Evolutionary conservation across 1,284 basidiomycete genomes (phyloP), one percentile per base, ranked within the genome.

Genomic region (Sporisorium scitamineum): DNA sequence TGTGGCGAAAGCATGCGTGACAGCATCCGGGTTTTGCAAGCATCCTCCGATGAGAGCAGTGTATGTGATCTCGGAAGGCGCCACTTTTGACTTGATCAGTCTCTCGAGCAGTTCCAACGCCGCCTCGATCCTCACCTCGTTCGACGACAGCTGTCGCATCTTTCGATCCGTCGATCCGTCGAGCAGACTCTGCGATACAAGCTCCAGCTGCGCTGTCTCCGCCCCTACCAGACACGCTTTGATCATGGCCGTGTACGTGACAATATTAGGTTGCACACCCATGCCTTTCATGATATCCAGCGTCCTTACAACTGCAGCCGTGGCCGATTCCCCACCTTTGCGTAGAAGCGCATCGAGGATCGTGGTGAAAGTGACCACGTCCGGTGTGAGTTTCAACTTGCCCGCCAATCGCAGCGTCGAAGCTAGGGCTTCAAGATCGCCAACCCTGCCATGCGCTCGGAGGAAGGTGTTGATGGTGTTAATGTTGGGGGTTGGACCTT

Each of bases 191-290:
- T 62, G 52, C 11, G 65, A 55, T 1, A 65, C 67, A 22, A 61
- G 13, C 29, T 73, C 70, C 10, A 74, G 32, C 22, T 70, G 62
- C 18, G 66, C 53, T 16, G 61, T 63, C 29, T 77, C 64, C 0
- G 67, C 70, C 27, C 67, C 73, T 1, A 52, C 68, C 32, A 80
- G 56, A 31, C 74, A 79, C 13, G 79, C 79, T 58, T 81, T 83
- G 73, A 83, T 80, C 76, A 83, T 75, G 20, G 81, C 73, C 1
- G 81, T 82, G 42, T 80, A 76, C 5, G 80, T 82, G 20, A 80
- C 62, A 11, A 61, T 67, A 51, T 81, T 83, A 18, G 76, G 64
- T 54, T 70, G 60, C 27, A 81, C 75, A 13, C 72, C 61, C 55
- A 80, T 56, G 34, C 60, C 50, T 14, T 70, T 61, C 79, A 83